Conservation (phyloP, 2,329 filamentous ascomycete genomes). For the Paecilomyces formosus region DNA sequence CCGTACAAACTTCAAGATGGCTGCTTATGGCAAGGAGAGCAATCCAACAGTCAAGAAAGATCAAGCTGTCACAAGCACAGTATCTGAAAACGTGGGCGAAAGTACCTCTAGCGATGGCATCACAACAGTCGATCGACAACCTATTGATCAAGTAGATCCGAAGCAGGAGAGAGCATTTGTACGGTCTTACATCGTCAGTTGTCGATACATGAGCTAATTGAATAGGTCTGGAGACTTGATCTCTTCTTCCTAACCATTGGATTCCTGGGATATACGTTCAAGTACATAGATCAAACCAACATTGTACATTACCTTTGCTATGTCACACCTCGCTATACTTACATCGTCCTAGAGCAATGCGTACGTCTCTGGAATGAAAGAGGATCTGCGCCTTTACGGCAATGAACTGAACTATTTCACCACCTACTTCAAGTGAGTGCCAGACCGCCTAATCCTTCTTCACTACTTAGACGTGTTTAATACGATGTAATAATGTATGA, state of each 20-base stretch:
- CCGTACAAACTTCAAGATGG: neutral
- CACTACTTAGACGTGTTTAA: neutral
- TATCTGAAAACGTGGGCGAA: neutral
- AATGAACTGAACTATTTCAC: constrained; percentile 42
- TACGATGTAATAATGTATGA: neutral
- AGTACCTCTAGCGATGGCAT: neutral
- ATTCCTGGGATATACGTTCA: neutral
- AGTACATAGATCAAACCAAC: neutral
- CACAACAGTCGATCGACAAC: neutral
- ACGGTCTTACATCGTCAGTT: neutral
- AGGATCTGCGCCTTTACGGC: constrained; percentile 41
- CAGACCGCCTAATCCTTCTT: neutral
- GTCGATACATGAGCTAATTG: neutral
- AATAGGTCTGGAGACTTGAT: neutral
- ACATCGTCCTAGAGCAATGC: constrained; percentile 6
- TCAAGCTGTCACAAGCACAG: neutral
- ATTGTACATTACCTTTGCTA: neutral
- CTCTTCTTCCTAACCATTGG: neutral
- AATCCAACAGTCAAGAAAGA: neutral
- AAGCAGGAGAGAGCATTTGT: neutral
- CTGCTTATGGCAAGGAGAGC: neutral
- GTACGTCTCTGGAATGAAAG: constrained; percentile 28
- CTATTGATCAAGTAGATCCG: neutral
- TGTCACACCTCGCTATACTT: neutral
- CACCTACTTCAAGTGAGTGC: neutral